Conservation (phyloP, 2,329 filamentous ascomycete species). For the Lizonia empirigonia region DNA sequence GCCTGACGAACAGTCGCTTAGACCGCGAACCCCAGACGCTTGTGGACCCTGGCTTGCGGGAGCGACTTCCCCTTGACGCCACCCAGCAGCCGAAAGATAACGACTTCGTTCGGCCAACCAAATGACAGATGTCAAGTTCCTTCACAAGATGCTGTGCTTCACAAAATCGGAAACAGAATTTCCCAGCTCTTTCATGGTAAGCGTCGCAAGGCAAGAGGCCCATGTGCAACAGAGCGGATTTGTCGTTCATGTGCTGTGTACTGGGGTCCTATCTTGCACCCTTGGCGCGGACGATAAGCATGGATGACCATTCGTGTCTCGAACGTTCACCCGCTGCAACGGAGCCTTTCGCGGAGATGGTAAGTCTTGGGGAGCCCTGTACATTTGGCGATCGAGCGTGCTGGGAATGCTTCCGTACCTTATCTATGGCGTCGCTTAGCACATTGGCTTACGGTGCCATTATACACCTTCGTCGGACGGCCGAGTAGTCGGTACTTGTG, state of each 20-base stretch:
- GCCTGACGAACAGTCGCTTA: neutral
- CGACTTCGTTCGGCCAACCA: neutral
- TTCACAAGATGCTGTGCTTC: neutral
- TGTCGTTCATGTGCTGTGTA: slow-evolving; percentile 5
- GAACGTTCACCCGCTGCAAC: slow-evolving; percentile 5
- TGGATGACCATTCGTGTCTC: slow-evolving; percentile 6
- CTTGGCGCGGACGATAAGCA: slow-evolving; percentile 16
- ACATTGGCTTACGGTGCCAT: slow-evolving; percentile 2
- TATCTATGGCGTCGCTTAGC: slow-evolving; percentile 25
- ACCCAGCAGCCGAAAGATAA: neutral
- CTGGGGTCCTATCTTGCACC: slow-evolving; percentile 13
- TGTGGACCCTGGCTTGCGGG: slow-evolving; percentile 18
- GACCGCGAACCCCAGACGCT: neutral
- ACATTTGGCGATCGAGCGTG: neutral
- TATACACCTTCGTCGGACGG: neutral
- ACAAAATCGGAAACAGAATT: neutral
- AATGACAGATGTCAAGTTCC: too few relatives aligned
- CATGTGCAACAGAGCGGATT: neutral
- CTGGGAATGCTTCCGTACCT: slow-evolving; percentile 3
- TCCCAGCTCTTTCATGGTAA: neutral
- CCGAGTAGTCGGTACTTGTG: slow-evolving; percentile 8
- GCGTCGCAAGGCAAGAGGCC: neutral
- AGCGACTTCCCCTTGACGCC: slow-evolving; percentile 8
- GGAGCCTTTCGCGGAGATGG: neutral
- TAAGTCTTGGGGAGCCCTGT: neutral